Evolutionary conservation across 1,139 yeast species (phyloP).

Genomic region (Magnusiomyces suaveolens): DNA sequence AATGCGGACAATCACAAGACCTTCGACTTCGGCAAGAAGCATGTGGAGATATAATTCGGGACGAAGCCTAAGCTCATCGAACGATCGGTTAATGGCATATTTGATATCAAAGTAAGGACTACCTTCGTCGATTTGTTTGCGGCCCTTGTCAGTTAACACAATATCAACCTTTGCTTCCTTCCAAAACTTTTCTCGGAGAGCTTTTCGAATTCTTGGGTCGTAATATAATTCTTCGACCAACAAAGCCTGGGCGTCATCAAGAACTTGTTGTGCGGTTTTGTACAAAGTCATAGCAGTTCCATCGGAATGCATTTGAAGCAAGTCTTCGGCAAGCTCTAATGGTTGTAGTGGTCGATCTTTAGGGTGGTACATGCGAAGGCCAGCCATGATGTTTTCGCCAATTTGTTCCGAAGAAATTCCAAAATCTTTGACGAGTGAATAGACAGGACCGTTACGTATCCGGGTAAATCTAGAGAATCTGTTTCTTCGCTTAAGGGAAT

Average conservation of each 20-base stretch:
- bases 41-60: constrained; percentile 82
- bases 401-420: constrained; percentile 73
- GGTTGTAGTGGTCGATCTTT: constrained; percentile 67
- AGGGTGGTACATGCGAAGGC: constrained; percentile 55
- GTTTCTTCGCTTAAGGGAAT: constrained; percentile 47
- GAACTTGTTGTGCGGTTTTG: constrained; percentile 52
- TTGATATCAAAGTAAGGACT: constrained; percentile 85
- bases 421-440: constrained; percentile 57
- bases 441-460: constrained; percentile 56
- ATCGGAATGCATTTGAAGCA: constrained; percentile 29
- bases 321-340: constrained; percentile 48
- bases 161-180: constrained; percentile 64
- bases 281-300: constrained; percentile 35
- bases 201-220: constrained; percentile 71
- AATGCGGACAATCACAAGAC: constrained; percentile 40
- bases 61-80: constrained; percentile 56
- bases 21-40: constrained; percentile 81
- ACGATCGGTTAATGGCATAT: constrained; percentile 74
- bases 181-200: constrained; percentile 61
- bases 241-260: constrained; percentile 65
- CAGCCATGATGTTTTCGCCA: constrained; percentile 74
- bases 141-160: constrained; percentile 79
- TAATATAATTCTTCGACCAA: constrained; percentile 72
- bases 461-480: constrained; percentile 69
- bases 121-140: constrained; percentile 63